Percentiles rank a stretch among this genome's conserved stretches.
These are phyloP conservation scores for Sabuloglossum arenarium DNA, from an alignment of 495 filamentous ascomycete species.

Conservation along the genomic window DNA sequence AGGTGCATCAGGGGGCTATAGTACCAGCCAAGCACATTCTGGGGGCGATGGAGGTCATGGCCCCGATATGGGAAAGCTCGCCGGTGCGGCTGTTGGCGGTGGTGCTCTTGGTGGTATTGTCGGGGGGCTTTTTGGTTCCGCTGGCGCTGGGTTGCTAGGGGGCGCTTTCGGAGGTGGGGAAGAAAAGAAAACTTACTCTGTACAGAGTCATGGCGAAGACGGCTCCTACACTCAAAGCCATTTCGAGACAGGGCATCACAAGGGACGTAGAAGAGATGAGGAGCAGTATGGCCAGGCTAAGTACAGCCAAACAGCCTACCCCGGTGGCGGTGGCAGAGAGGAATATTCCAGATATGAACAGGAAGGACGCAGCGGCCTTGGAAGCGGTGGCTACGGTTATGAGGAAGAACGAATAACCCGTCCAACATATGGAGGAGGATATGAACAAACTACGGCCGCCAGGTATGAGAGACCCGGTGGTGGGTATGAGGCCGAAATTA, in stretches of 20 bases:
- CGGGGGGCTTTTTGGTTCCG: conserved; percentile 26
- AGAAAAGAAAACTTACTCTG: conserved; percentile 12
- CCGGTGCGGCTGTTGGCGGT: conserved; percentile 24
- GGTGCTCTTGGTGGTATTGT: conserved; percentile 29
- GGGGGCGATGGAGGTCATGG: conserved; percentile 6
- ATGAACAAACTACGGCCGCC: conserved; percentile 2
- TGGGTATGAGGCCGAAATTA: neutral
- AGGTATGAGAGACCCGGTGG: neutral
- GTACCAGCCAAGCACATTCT: neutral
- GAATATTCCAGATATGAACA: conserved; percentile 21
- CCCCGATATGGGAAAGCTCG: conserved; percentile 18
- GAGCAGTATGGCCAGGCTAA: conserved; percentile 20
- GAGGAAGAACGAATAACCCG: neutral
- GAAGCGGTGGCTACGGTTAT: conserved; percentile 4
- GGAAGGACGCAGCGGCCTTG: neutral
- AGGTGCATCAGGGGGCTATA: neutral
- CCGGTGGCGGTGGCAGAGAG: conserved; percentile 17
- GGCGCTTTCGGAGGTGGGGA: conserved; percentile 12
- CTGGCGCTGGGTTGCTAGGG: conserved; percentile 25
- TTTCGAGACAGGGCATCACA: conserved; percentile 13
- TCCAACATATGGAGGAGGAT: conserved; percentile 4
- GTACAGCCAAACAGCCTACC: conserved; percentile 17
- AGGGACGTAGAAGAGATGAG: conserved; percentile 8
- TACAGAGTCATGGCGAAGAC: conserved; percentile 15
- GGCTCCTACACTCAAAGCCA: conserved; percentile 19